Evolutionary conservation across 805 yeast genomes (phyloP).

Genomic region (Wickerhamiella azymoides): DNA sequence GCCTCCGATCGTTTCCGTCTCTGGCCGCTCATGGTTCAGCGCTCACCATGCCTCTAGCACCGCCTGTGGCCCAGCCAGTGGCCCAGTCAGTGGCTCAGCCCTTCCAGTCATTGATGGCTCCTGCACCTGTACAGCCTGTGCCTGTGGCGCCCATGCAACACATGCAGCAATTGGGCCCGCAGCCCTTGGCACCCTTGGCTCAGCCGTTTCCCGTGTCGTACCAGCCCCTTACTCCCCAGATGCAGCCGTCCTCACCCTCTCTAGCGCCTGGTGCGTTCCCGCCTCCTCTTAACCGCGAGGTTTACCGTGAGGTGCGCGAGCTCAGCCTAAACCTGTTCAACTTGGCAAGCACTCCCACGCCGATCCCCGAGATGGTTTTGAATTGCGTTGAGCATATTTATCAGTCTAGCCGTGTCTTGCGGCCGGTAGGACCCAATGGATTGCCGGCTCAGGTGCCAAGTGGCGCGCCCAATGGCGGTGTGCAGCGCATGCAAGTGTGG

Average conservation of each 20-base stretch:
- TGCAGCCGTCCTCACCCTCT: neutral
- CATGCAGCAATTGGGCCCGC: too few species aligned
- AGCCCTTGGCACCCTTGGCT: too few species aligned
- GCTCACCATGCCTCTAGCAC: too few species aligned
- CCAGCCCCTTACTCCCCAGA: neutral
- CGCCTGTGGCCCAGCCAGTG: too few species aligned
- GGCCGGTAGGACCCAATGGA: neutral
- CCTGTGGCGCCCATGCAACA: neutral
- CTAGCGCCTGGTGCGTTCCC: neutral
- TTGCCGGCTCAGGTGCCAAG: neutral
- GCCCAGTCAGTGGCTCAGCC: too few species aligned
- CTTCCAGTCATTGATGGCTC: too few species aligned
- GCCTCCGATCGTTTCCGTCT: neutral
- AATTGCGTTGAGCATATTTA: neutral
- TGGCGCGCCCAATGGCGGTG: neutral
- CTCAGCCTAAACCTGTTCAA: neutral
- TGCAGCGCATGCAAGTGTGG: neutral
- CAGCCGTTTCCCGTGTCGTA: too few species aligned
- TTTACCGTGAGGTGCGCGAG: neutral
- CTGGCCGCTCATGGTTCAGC: too few species aligned
- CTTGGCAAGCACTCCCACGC: neutral
- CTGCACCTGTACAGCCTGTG: neutral
- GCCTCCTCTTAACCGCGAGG: neutral
- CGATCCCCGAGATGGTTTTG: neutral
- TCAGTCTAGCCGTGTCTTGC: neutral